Conservation (phyloP, 306 rosid genomes). For the Mimosa bimucronata region DNA sequence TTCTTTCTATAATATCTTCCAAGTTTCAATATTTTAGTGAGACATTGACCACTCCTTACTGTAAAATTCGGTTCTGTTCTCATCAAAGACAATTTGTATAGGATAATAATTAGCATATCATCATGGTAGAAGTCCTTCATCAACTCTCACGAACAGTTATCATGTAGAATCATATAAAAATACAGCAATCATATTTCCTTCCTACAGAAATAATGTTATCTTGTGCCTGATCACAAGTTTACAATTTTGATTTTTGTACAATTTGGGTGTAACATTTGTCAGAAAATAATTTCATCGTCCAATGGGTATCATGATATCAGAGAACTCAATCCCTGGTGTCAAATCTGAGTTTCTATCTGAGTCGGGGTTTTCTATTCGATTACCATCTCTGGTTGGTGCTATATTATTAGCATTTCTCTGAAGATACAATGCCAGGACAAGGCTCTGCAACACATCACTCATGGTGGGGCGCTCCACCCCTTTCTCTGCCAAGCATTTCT, state of each 20-base stretch:
- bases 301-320: conserved; percentile 41
- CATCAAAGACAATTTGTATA: no score
- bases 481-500: conserved; percentile 52
- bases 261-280: not conserved
- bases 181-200: not conserved
- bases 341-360: conserved; percentile 40
- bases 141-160: not conserved
- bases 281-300: conserved; percentile 42
- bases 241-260: not conserved
- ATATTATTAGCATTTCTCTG: conserved; percentile 45
- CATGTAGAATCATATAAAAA: not conserved
- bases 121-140: not conserved
- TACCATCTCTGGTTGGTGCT: not conserved
- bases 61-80: not conserved
- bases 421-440: conserved; percentile 46
- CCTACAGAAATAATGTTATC: not conserved
- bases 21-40: not conserved
- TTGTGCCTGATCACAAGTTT: not conserved
- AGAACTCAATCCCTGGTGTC: conserved; percentile 54
- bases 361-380: not conserved
- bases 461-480: conserved; percentile 51
- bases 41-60: not conserved
- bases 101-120: not conserved
- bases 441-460: conserved; percentile 54
- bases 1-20: not conserved